Evolutionary conservation across 768 basidiomycete species (phyloP), one percentile per base, ranked within the genome.

Genomic region (Cytidiella melzeri): DNA sequence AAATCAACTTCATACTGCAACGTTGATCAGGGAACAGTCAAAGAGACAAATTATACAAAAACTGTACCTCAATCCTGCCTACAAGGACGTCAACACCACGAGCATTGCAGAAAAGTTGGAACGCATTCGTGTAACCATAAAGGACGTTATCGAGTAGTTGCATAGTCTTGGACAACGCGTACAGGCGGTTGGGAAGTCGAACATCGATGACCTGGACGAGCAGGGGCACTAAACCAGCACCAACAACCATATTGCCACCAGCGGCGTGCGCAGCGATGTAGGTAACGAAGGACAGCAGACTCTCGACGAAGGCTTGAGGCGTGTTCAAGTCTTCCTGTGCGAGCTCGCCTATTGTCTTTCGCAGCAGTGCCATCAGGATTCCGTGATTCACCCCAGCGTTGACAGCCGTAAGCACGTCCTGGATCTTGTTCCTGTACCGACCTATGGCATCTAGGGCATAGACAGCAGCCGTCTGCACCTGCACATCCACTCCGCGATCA

Each of bases 381-480:
- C 96, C 96, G 61, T 98, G 96, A 59, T 92, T 96, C 47, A 97
- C 92, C 39, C 92, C 92, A 21, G 92, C 94, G 63, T 96, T 96
- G 30, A 98, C 79, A 1, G 93, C 85, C 4, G 85, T 84, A 41
- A 96, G 67, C 34, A 95, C 91, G 61, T 98, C 96, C 57, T 83
- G 80, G 28, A 89, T 76, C 62, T 86, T 91, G 52, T 71, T 74
- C 52, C 91, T 80, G 64, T 95, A 94, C 53, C 92, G 76, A 11
- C 84, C 86, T 50, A 95, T 77, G 12, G 90, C 90, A 64, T 99
- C 96, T 50, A 98, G 74, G n/a, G 90, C 85, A 23, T 85, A 79
- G 48, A 98, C 77, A 13, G 93, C 89, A 1, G 89, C 84, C 2
- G 85, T 86, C 65, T 94, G 88, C 5, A 96, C 78, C 24, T 74